These are phyloP conservation scores for Yarrowia sp. DNA, from an alignment of 805 yeast genomes.

Conservation along the genomic window DNA sequence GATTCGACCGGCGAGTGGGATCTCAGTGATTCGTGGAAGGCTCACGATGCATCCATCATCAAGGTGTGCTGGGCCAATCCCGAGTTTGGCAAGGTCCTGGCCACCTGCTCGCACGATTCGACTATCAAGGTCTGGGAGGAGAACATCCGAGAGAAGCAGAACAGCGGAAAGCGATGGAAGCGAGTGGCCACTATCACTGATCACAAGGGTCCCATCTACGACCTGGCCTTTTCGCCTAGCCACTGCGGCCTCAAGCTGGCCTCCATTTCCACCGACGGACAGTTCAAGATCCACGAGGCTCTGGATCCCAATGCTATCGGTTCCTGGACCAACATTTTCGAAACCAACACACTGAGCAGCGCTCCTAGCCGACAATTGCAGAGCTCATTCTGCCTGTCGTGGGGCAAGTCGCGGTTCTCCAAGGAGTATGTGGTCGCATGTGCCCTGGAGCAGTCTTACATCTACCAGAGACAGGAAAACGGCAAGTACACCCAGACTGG, in stretches of 20 bases:
- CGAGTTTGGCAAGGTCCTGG: slow-evolving; percentile 81
- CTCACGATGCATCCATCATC: slow-evolving; percentile 86
- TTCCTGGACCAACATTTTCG: slow-evolving; percentile 76
- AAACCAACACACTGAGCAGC: slow-evolving; percentile 55
- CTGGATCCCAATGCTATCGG: slow-evolving; percentile 84
- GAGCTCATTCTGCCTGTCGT: slow-evolving; percentile 77
- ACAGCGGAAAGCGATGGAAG: slow-evolving; percentile 83
- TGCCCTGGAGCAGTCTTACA: slow-evolving; percentile 81
- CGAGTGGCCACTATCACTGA: slow-evolving; percentile 76
- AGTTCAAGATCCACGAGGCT: slow-evolving; percentile 79
- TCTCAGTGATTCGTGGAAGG: slow-evolving; percentile 86
- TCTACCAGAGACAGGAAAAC: slow-evolving; percentile 56
- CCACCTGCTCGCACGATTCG: slow-evolving; percentile 86
- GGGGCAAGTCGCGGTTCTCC: slow-evolving; percentile 87
- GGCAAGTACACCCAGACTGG: slow-evolving; percentile 50
- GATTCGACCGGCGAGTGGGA: slow-evolving; percentile 57
- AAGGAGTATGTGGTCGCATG: slow-evolving; percentile 79
- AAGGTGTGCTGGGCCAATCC: slow-evolving; percentile 92
- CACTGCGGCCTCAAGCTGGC: slow-evolving; percentile 80
- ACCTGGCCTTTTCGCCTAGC: slow-evolving; percentile 83
- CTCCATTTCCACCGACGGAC: slow-evolving; percentile 86
- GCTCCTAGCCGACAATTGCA: slow-evolving; percentile 81
- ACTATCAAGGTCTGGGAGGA: slow-evolving; percentile 92
- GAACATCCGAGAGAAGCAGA: slow-evolving; percentile 67
- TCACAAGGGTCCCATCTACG: slow-evolving; percentile 83